Base-by-base conservation (phyloP, 2,329 filamentous ascomycete species). In the Pochonia chlamydosporia region DNA sequence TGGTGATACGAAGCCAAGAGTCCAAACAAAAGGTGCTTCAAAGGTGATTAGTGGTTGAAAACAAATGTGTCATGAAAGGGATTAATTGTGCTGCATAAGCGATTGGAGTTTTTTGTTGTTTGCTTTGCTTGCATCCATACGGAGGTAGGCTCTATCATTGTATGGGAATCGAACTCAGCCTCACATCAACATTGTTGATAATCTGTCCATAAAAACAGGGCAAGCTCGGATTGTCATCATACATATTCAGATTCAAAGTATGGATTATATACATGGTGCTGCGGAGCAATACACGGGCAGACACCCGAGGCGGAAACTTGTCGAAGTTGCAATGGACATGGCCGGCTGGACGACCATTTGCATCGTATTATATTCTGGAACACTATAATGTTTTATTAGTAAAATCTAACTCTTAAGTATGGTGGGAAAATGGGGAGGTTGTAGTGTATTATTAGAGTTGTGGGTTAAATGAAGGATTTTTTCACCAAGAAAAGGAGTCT, bases 81-180 rank as follows among this genome's bases (percentile, higher is more conserved):
- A 44, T 25, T 25, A 23, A 41, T 16, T 44, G 41, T 56, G 48
- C 52, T 65, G 63, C 63, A 68, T 67, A 60, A 67, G 63, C 64
- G 63, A 62, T 55, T 56, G 64, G 64, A 63, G 63, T 68, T 67
- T 54, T 59, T 59, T 50, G 49, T 57, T 58, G 53, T 52, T 50
- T 49, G 10, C 40, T 50, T 53, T 49, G 54, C 50, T 51, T 56
- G 44, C 49, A 51, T 53, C 47, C 47, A 36, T 49, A 54, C 41
- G 49, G 43, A 54, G 44, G 42, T 37, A 48, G 46, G 46, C 49
- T 42, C 24, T 30, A 37, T 50, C 39, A 45, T 46, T 42, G 28
- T 18, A 40, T 42, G 39, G 35, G 18, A 24, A n/a, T 30, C n/a
- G 42, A 39, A 31, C 25, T 24, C 9, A 36, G 24, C 11, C 24